Base-by-base conservation (phyloP, 805 yeast species). In the Maudiozyma saulgeensis region DNA sequence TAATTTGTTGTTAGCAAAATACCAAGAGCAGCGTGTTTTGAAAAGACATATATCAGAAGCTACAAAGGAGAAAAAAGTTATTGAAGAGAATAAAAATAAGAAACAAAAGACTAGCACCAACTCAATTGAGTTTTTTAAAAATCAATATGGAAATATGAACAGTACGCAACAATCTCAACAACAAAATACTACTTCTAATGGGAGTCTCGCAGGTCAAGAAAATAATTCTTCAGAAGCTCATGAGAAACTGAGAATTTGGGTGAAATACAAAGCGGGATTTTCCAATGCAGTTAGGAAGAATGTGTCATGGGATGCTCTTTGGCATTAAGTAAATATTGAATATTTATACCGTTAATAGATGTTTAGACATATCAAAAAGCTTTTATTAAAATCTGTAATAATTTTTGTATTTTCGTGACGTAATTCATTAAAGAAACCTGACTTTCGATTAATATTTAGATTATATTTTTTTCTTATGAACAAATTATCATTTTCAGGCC, bases 191-290 rank as follows among this genome's bases (percentile, higher is more conserved):
- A 28, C 44, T 1, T 13, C 15, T 18, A 18, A 21, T 15, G 31
- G 9, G n/a, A 16, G n/a, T 21, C 1, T 19, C 7, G n/a, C 15
- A 3, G n/a, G 18, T 23, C 44, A 47, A 12, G 48, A 47, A 9
- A 25, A 13, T 16, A 15, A 28, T 23, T 3, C 21, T 2, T 16
- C 43, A 2, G 37, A 12, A 18, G 55, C 25, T 56, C 61, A 32
- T 66, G 68, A 59, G 55, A 44, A 46, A n/a, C 26, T 43, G 60
- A 47, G 54, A 58, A 74, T 80, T 43, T 89, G 96, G 96, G 86
- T 89, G n/a, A 87, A 84, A 60, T 88, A 82, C 61, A 85, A 84
- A 54, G 96, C 89, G 67, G 97, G 97, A 0, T 89, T 84, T 60
- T 85, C 95, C 5, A 84, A 87, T 64, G 97, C 97, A 0, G 97